These are phyloP conservation scores for Paulownia fortunei DNA, from an alignment of 257 asterid genomes.

Conservation along the genomic window DNA sequence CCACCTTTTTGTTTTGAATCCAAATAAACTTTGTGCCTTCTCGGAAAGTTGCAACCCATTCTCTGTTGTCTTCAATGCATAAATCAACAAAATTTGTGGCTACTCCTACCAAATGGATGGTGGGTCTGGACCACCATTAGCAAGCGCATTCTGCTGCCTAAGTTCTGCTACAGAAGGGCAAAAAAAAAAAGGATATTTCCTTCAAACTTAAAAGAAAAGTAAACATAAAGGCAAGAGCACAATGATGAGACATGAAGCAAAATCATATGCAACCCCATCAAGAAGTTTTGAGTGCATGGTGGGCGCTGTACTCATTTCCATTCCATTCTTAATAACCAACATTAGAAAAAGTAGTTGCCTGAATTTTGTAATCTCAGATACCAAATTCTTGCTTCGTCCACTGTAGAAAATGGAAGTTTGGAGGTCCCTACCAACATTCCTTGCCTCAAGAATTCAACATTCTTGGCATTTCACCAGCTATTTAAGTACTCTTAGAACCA, in stretches of 20 bases:
- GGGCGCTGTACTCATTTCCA: slow-evolving; percentile 39
- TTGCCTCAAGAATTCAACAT: slow-evolving; percentile 32
- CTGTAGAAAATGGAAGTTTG: slow-evolving; percentile 28
- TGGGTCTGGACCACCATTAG: slow-evolving; percentile 47
- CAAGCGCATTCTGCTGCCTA: slow-evolving; percentile 21
- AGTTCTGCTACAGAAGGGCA: background rate
- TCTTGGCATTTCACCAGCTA: slow-evolving; percentile 23
- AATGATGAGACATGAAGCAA: slow-evolving; percentile 63
- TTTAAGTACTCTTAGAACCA: slow-evolving; percentile 16
- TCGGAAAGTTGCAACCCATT: slow-evolving; percentile 10
- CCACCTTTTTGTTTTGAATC: background rate
- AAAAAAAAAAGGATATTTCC: background rate
- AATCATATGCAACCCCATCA: slow-evolving; percentile 47
- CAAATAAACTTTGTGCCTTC: slow-evolving; percentile 10
- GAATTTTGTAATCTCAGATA: slow-evolving; percentile 4
- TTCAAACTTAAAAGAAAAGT: slow-evolving; percentile 47
- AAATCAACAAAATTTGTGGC: background rate
- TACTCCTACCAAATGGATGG: slow-evolving; percentile 47
- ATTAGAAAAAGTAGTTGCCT: slow-evolving; percentile 26
- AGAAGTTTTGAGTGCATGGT: slow-evolving; percentile 42
- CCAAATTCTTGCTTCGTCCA: slow-evolving; percentile 36
- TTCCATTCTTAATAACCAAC: slow-evolving; percentile 36
- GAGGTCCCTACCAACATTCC: slow-evolving; percentile 40
- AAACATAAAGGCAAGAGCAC: slow-evolving; percentile 43
- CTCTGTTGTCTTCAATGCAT: background rate